phyloP scores from a whole-genome alignment of 1,284 basidiomycete genomes.

The Trametes pubescens region DNA sequence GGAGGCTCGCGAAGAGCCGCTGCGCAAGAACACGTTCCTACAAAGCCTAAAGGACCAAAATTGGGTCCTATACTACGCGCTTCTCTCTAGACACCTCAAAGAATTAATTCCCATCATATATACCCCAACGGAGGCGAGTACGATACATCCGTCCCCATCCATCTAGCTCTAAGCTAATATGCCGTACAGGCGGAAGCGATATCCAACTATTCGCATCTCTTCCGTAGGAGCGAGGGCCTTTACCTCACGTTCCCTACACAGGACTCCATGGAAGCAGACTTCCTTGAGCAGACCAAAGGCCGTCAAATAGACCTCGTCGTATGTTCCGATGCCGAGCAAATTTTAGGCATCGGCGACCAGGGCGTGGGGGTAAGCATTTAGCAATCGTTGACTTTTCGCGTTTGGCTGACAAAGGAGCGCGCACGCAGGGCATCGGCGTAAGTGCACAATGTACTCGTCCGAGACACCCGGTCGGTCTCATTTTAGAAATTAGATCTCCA shows the following conservation, averaged over 20 bases:
- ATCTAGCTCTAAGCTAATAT: neutral
- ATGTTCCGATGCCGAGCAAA: slow-evolving; percentile 85
- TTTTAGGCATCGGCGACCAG: slow-evolving; percentile 83
- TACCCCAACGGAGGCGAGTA: slow-evolving; percentile 68
- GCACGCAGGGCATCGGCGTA: slow-evolving; percentile 54
- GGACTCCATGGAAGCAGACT: slow-evolving; percentile 79
- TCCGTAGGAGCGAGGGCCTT: slow-evolving; percentile 75
- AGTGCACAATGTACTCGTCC: slow-evolving; percentile 28
- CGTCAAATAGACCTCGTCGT: slow-evolving; percentile 78
- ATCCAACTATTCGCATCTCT: slow-evolving; percentile 81
- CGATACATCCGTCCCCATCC: neutral
- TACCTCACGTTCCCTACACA: slow-evolving; percentile 71
- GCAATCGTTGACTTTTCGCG: neutral
- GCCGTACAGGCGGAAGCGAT: slow-evolving; percentile 76
- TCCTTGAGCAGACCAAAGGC: slow-evolving; percentile 69
- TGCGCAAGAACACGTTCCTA: slow-evolving; percentile 77
- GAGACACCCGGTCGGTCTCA: slow-evolving; percentile 9
- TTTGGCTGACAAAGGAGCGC: slow-evolving; percentile 3
- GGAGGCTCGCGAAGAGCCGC: slow-evolving; percentile 51
- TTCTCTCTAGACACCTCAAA: slow-evolving; percentile 68
- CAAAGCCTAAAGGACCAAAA: slow-evolving; percentile 80
- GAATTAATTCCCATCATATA: slow-evolving; percentile 83
- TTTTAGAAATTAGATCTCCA: slow-evolving; percentile 66
- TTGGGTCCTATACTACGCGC: slow-evolving; percentile 76
- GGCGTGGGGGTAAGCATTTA: slow-evolving; percentile 63